Evolutionary conservation across 192 early-diverging fungal species (phyloP), one percentile per base, ranked within the genome.

Genomic region (Linnemannia elongata): DNA sequence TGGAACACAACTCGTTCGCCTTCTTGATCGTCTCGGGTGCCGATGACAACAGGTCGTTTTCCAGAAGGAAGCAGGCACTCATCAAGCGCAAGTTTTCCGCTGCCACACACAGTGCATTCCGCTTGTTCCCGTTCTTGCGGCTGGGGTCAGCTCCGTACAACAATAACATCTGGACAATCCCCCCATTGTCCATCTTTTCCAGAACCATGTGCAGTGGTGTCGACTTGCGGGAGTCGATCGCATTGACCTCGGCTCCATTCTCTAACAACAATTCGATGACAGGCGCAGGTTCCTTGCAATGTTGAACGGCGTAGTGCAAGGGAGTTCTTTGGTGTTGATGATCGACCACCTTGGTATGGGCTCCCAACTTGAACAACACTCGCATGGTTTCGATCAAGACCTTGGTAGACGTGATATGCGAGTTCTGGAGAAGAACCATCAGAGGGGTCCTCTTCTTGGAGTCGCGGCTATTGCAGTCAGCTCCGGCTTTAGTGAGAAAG

Each of bases 31-130:
- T 84, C 8, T 84, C 82, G 2, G 88, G 88, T 13, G 79, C 47
- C 10, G 88, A 88, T 18, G 78, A 80, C 80, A 84, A 42, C 52
- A 88, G 36, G 45, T 88, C 88, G 75, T 88, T 83, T 71, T 88
- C 88, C 55, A 88, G 44, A 72, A 88, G 55, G 76, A 84, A 88
- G 80, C 82, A 84, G 20, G 88, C 88, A 44, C 85, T 87, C 85
- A 87, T 87, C 71, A 87, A 79, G 7, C 85, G 38, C 38, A 87
- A 70, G n/a, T 87, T 81, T n/a, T 87, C 85, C 12, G 85, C 85
- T 8, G 85, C 85, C 0, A 87, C 85, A 49, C 80, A 81, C 6
- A 87, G 52, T 7, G 79, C 85, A 63, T 87, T 87, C 36, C 79
- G 69, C 79, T 87, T 87, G 76, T 68, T 78, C 39, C 72, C 35